Conservation (phyloP, 1,284 basidiomycete genomes). For the Paramarasmius palmivorus region DNA sequence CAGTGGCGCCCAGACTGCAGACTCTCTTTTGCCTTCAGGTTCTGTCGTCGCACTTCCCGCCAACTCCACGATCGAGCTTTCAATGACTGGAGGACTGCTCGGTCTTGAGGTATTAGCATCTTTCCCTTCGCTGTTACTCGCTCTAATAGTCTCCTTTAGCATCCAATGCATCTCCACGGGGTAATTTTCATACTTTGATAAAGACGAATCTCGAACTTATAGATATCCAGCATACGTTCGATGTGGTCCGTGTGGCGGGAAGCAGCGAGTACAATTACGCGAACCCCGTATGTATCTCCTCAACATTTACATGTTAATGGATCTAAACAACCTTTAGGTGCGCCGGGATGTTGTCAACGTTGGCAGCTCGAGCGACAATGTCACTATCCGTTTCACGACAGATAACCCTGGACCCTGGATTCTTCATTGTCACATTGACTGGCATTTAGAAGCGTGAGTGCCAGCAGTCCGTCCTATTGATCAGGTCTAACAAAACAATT, state of each 20-base stretch:
- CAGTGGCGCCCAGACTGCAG: slow-evolving; percentile 28
- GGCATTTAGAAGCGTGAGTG: too few relatives aligned
- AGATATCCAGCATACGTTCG: slow-evolving; percentile 29
- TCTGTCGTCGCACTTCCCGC: slow-evolving; percentile 28
- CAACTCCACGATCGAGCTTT: slow-evolving; percentile 33
- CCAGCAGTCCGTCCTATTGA: too few relatives aligned
- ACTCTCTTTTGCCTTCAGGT: slow-evolving; percentile 21
- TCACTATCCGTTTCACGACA: too few relatives aligned
- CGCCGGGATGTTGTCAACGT: slow-evolving; percentile 31
- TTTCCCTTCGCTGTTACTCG: slow-evolving; percentile 9
- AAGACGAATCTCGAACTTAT: background rate
- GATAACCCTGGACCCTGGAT: too few relatives aligned
- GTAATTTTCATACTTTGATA: slow-evolving; percentile 11
- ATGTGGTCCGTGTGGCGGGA: slow-evolving; percentile 32
- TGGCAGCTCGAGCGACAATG: background rate
- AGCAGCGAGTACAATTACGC: slow-evolving; percentile 33
- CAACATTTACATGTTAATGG: slow-evolving; percentile 12
- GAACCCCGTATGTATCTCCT: slow-evolving; percentile 35
- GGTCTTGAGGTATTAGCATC: slow-evolving; percentile 2
- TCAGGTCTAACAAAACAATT: too few relatives aligned
- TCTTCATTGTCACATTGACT: too few relatives aligned
- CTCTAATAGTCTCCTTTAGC: slow-evolving; percentile 21
- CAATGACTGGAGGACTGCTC: slow-evolving; percentile 5
- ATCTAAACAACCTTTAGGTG: background rate
- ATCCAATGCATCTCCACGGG: slow-evolving; percentile 32